Evolutionary conservation across 192 early-diverging fungal species (phyloP), one percentile per base, ranked within the genome.

Genomic region (Podila verticillata): DNA sequence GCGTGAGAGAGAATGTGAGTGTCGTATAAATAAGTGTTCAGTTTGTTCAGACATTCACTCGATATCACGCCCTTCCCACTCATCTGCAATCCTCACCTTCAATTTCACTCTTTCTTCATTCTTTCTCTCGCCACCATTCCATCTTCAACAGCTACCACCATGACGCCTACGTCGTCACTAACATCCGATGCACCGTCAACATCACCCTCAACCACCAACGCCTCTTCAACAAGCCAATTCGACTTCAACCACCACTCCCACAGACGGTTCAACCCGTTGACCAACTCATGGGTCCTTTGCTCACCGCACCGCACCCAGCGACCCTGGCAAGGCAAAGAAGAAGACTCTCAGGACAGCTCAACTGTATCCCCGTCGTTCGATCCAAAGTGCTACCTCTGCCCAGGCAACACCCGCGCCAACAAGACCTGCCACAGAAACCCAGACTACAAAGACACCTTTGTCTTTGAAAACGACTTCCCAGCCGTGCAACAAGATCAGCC

Each of bases 391-490:
- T 97, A 93, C 68, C 75, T 91, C 58, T 96, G 97, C 66, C 96
- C 97, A 3, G 86, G 90, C n/a, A 99, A 99, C 87, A 84, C 61
- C 13, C 90, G 97, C 2, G 89, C 91, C 7, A 88, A 86, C 31
- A 94, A 91, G 20, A 89, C 86, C 9, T 32, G 67, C 5, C 10
- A 36, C 19, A 29, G 35, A 30, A 99, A 99, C 84, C 94, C 93
- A 8, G 73, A 86, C 3, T 99, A 97, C 80, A 69, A 77, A 17
- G 68, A 85, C n/a, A 96, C 96, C 20, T 96, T 87, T 82, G 85
- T 94, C 49, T 99, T 99, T 82, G 70, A 88, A 58, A 99, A 99
- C 80, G 97, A 99, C 82, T 99, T 95, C 79, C 92, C 96, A 0
- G 96, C 97, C 8, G 91, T 98, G 12, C 89, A 89, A 30, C 75